Percentiles rank a stretch among this genome's conserved stretches.
These are phyloP conservation scores for Thraustochytrium sp. DNA, from an alignment of 352 stramenopile species.

Conservation along the genomic window DNA sequence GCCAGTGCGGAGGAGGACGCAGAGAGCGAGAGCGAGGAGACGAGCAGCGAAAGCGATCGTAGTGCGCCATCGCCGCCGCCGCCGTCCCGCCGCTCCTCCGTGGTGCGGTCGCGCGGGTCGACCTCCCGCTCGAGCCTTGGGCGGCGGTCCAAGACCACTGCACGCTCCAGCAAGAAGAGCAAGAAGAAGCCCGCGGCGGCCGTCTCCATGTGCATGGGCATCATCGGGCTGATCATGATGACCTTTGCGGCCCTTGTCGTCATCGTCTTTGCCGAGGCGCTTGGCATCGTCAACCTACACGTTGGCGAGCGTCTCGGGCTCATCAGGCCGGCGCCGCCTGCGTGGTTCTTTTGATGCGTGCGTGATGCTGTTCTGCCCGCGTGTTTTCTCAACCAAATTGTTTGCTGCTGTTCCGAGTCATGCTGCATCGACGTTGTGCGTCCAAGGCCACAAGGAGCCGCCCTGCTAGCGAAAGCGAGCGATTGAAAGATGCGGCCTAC, in stretches of 20 bases:
- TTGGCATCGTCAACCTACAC: constrained; percentile 15
- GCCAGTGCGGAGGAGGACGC: too few species aligned
- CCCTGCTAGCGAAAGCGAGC: neutral
- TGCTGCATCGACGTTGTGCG: neutral
- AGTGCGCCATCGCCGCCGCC: too few species aligned
- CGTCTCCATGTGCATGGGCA: constrained; percentile 23
- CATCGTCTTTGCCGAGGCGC: constrained; percentile 28
- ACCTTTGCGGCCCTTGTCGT: neutral
- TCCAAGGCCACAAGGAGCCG: neutral
- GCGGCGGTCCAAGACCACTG: neutral
- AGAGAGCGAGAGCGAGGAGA: neutral
- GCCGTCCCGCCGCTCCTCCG: too few species aligned
- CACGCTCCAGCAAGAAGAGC: neutral
- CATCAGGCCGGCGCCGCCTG: neutral
- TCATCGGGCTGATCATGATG: constrained; percentile 28
- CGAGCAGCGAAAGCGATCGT: neutral
- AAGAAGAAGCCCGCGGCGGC: neutral
- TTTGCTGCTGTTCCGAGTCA: neutral
- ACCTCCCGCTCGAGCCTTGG: too few species aligned
- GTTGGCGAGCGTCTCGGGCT: constrained; percentile 10
- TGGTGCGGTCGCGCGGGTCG: too few species aligned
- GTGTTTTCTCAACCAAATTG: neutral
- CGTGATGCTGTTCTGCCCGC: neutral
- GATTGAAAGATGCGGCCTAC: neutral
- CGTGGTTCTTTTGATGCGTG: constrained; percentile 24